Base-by-base conservation (phyloP, 1,139 yeast genomes). In the Hansenula lynferdii region DNA sequence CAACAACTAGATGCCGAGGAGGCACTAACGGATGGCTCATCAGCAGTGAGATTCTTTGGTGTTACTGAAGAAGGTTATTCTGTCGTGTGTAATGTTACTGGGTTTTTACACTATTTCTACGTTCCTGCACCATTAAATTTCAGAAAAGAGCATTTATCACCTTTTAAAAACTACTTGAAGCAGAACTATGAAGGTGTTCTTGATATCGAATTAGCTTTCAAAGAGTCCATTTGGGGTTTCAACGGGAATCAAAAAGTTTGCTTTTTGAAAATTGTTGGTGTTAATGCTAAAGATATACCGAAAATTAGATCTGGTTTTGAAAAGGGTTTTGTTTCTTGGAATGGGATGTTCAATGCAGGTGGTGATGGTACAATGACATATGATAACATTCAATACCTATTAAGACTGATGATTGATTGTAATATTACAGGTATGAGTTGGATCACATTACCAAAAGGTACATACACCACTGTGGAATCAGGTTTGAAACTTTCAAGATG, bases 1-100 rank as follows among this genome's bases (percentile, higher is more conserved):
- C 98, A 92, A 60, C 98, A 92, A 56, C 69, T 94, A 51, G 98
- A 94, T 61, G 96, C 95, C 1, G 98, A 92, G 56, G 98, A 92
- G 53, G 75, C 84, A 7, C 57, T 61, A 21, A 62, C 74, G 11
- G 72, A 76, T 11, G 80, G 81, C 7, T 71, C 76, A 20, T 72
- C 82, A 0, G 69, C 75, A 6, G 86, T 92, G 2, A 74, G 96
- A 42, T 83, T 94, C 56, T 94, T 90, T 59, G 99, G 99, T 41
- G 87, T 94, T 25, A 89, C 98, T 0, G 77, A 72, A 40, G 80
- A 77, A 42, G 98, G 98, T 5, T 68, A 87, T 55, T 85, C 97
- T 0, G 87, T 94, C 17, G 69, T 90, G 45, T 90, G 97, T 65
- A 87, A 82, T 50, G 94, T 94, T 16, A 77, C 84, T 3, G 96